These are phyloP conservation scores for Hypseocharis bilobata DNA, from an alignment of 441 rosid genomes.

Conservation along the genomic window DNA sequence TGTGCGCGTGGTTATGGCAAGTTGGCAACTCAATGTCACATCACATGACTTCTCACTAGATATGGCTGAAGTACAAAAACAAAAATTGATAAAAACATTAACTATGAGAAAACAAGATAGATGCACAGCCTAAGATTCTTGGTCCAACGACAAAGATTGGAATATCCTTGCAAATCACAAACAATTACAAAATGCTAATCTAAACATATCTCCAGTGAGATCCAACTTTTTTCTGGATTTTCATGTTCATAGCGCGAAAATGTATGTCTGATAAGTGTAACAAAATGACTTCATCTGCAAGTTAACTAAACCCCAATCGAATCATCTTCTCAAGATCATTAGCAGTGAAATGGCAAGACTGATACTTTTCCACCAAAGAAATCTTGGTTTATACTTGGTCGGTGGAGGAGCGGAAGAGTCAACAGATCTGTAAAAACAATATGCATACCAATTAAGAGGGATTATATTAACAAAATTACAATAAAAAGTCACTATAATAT, in stretches of 20 bases:
- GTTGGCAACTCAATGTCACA: too few species aligned
- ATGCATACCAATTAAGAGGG: not conserved
- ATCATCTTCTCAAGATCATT: constrained; percentile 38
- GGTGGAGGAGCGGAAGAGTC: constrained; percentile 35
- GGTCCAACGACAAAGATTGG: constrained; percentile 33
- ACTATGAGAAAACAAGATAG: not conserved
- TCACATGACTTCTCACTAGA: too few species aligned
- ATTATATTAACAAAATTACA: not conserved
- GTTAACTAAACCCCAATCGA: constrained; percentile 14
- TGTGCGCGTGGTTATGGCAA: too few species aligned
- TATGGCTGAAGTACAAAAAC: too few species aligned
- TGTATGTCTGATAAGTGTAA: not conserved
- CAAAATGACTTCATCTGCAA: constrained; percentile 15
- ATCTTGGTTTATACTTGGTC: constrained; percentile 18
- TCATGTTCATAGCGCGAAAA: constrained; percentile 10
- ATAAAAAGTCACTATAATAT: not conserved
- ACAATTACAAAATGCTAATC: constrained; percentile 17
- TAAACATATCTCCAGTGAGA: constrained; percentile 8
- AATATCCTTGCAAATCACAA: constrained; percentile 19
- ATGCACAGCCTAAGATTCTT: constrained; percentile 28
- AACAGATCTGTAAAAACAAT: constrained; percentile 30
- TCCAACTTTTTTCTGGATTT: not conserved
- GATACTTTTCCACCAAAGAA: constrained; percentile 27
- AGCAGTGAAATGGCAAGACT: constrained; percentile 39
- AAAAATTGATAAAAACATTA: too few species aligned